These are phyloP conservation scores for Beta lomatogona DNA, from an alignment of 179 eudicot genomes.

Conservation along the genomic window DNA sequence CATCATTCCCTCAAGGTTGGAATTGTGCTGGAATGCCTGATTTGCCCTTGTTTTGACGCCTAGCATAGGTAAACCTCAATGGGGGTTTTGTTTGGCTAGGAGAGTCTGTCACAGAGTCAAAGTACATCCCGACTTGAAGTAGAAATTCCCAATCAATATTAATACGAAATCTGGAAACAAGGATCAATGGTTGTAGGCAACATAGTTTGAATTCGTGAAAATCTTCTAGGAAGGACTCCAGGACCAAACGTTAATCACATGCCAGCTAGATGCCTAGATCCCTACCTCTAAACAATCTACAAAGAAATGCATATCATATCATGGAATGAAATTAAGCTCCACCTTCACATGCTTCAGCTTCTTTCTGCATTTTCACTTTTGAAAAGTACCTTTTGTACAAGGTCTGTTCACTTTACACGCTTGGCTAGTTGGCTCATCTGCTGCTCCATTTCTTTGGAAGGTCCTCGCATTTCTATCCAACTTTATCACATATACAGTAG, in stretches of 20 bases:
- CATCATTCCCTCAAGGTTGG: too few species aligned
- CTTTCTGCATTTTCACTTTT: neutral
- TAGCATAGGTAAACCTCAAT: too few species aligned
- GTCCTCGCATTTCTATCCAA: neutral
- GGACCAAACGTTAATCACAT: neutral
- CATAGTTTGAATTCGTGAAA: too few species aligned
- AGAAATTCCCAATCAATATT: too few species aligned
- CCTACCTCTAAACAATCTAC: neutral
- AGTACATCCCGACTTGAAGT: too few species aligned
- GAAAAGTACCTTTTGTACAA: neutral
- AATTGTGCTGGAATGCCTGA: too few species aligned
- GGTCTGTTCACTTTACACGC: neutral
- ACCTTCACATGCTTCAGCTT: neutral
- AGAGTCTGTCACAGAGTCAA: too few species aligned
- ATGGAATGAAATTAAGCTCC: neutral
- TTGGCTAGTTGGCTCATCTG: neutral
- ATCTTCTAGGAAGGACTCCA: too few species aligned
- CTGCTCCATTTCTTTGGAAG: neutral
- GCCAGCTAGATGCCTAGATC: neutral
- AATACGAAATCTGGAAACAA: too few species aligned
- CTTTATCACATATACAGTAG: neutral
- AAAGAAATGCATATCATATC: neutral
- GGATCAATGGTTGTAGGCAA: too few species aligned
- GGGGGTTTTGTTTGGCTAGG: too few species aligned
- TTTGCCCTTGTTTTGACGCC: too few species aligned